Percentiles rank a stretch among this genome's conserved stretches.
Evolutionary conservation across 2,329 filamentous ascomycete genomes (phyloP).

Genomic region (Colletotrichum godetiae): DNA sequence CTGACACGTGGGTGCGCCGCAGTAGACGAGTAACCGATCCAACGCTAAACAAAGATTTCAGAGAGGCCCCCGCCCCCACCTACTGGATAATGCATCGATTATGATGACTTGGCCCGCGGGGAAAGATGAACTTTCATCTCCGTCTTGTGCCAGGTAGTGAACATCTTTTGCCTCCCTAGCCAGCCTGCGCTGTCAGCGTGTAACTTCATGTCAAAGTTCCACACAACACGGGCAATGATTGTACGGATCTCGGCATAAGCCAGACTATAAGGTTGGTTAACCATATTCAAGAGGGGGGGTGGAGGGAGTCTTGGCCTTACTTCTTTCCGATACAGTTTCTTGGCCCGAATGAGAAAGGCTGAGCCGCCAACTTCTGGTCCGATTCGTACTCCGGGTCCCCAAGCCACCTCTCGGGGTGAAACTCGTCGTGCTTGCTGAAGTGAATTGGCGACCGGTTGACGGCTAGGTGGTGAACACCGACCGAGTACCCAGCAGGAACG

Average conservation of each 20-base stretch:
- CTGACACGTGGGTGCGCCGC: too few relatives aligned
- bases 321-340: constrained; percentile 63
- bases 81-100: too few relatives aligned
- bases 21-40: too few relatives aligned
- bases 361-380: constrained; percentile 54
- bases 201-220: constrained; percentile 33
- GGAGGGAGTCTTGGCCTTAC: constrained; percentile 43
- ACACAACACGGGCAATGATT: constrained; percentile 24
- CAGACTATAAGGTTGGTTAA: neutral
- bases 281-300: neutral
- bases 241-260: constrained; percentile 28
- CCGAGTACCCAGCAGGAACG: constrained; percentile 49
- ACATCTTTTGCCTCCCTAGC: constrained; percentile 42
- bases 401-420: constrained; percentile 28
- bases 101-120: neutral
- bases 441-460: constrained; percentile 43
- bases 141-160: constrained; percentile 32
- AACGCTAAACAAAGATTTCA: too few relatives aligned
- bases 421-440: constrained; percentile 18
- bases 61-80: too few relatives aligned
- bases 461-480: constrained; percentile 40
- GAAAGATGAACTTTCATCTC: constrained; percentile 29
- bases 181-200: constrained; percentile 45
- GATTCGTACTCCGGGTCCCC: constrained; percentile 23
- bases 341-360: constrained; percentile 61